A percentile compares a stretch with the other conserved stretches of the same genome.
Evolutionary conservation across 495 filamentous ascomycete species (phyloP).

Genomic region (Aspergillus avenaceus): DNA sequence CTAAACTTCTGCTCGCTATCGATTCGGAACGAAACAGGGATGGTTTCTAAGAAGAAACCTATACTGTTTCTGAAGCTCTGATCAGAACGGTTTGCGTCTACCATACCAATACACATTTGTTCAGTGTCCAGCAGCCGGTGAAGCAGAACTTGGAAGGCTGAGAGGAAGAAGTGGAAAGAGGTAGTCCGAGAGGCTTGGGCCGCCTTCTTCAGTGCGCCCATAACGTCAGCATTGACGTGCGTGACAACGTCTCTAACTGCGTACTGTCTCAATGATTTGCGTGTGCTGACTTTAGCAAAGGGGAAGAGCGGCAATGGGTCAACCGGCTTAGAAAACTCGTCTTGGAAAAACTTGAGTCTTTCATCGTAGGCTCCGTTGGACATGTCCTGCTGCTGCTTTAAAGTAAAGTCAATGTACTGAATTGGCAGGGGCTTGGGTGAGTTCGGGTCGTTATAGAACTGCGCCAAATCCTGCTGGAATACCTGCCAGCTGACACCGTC

Average conservation of each 20-base stretch:
- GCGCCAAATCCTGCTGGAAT: conserved; percentile 22
- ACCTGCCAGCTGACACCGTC: conserved; percentile 28
- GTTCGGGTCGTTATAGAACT: conserved; percentile 15
- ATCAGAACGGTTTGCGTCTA: conserved; percentile 3
- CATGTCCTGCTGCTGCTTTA: not conserved
- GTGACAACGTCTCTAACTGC: not conserved
- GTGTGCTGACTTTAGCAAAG: not conserved
- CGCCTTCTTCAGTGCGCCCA: not conserved
- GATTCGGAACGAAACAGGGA: conserved; percentile 11
- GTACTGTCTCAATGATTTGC: not conserved
- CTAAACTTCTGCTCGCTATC: not conserved
- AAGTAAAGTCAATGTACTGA: conserved; percentile 1
- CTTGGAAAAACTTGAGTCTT: not conserved
- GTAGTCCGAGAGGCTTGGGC: not conserved
- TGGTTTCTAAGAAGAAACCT: conserved; percentile 9
- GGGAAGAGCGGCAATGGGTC: not conserved
- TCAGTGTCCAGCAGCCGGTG: not conserved
- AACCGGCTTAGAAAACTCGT: not conserved
- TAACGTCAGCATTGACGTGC: not conserved
- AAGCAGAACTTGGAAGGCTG: conserved; percentile 2
- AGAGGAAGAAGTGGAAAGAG: conserved; percentile 5
- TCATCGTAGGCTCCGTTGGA: not conserved
- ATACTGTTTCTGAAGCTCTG: not conserved
- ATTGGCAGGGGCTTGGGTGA: not conserved
- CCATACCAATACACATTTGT: not conserved